These are phyloP conservation scores for Phlyctochytrium bullatum DNA, from an alignment of 192 early-diverging fungal genomes.

Conservation along the genomic window DNA sequence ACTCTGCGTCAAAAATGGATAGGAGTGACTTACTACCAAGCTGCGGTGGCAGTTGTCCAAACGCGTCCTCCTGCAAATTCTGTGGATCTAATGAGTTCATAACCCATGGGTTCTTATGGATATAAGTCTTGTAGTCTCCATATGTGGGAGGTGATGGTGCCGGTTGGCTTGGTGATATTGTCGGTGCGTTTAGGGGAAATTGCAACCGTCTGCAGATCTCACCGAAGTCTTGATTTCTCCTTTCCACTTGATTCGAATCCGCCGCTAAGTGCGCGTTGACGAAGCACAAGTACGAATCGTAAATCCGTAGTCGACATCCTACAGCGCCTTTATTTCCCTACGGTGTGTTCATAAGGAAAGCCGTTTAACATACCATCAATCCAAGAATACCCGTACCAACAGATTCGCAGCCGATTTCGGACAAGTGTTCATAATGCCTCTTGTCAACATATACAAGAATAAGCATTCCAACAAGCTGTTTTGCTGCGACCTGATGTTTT, in stretches of 20 bases:
- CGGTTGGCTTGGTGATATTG: not conserved
- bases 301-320: constrained; percentile 70
- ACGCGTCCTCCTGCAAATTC: not conserved
- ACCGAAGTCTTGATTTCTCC: constrained; percentile 85
- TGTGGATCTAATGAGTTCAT: constrained; percentile 19
- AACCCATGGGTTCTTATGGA: constrained; percentile 44
- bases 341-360: not conserved
- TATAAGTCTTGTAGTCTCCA: constrained; percentile 35
- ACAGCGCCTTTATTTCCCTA: constrained; percentile 97
- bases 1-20: constrained; percentile 47
- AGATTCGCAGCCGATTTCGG: constrained; percentile 63
- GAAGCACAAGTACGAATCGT: constrained; percentile 80
- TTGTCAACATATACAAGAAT: constrained; percentile 74
- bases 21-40: constrained; percentile 1
- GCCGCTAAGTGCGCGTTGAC: constrained; percentile 93
- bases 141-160: constrained; percentile 11
- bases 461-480: constrained; percentile 88
- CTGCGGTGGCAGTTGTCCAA: not conserved
- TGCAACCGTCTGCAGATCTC: constrained; percentile 73
- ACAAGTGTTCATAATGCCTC: constrained; percentile 47
- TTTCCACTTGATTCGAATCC: constrained; percentile 69
- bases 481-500: constrained; percentile 55
- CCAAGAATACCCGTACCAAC: constrained; percentile 73
- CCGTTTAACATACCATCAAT: constrained; percentile 10
- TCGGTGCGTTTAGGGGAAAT: constrained; percentile 41